Evolutionary conservation across 352 stramenopile genomes (phyloP), one percentile per base, ranked within the genome.

Genomic region (Globisporangium middletonii): DNA sequence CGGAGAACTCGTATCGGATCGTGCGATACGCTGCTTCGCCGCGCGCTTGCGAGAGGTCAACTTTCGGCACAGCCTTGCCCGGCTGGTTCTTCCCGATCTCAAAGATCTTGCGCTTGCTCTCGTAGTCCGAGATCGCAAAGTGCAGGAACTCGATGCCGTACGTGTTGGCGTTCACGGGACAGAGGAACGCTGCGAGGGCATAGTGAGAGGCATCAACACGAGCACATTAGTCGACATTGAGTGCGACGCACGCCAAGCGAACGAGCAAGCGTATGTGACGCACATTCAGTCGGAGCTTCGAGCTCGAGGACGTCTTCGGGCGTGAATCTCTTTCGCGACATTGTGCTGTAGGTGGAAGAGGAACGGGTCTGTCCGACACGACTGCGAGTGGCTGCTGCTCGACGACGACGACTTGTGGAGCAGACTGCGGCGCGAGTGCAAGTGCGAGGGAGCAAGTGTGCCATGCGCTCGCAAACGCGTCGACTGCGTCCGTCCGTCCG

Each of bases 61-160:
- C 69, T 56, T 97, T 94, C n/a, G 82, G 76, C 33, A 88, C 76
- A 1, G 83, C 81, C 56, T 73, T 82, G 52, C 71, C 78, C 7
- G 75, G 77, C 18, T 67, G 68, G 64, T 92, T 75, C 63, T 92
- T 86, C 54, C 82, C 80, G 57, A 97, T 93, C 64, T 97, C 89
- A 63, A 98, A 98, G 60, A 98, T 97, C 58, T 85, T 92, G 50
- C 88, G 87, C 68, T 98, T 98, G 30, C 86, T 92, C 48, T 96
- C 79, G 62, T 98, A 98, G 69, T 98, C 92, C 43, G 79, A 81
- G 66, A 98, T 98, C n/a, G 71, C 73, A 69, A 98, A 98, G 62
- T 89, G 83, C 51, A 98, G 72, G 68, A 98, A 98, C 71, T 98
- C 93, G 58, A 98, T 97, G 57, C 90, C 87, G 70, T 97, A 97